A percentile compares a stretch with the other conserved stretches of the same genome.
Conservation (phyloP, 179 eudicot genomes). For the Drosera spatulata region DNA sequence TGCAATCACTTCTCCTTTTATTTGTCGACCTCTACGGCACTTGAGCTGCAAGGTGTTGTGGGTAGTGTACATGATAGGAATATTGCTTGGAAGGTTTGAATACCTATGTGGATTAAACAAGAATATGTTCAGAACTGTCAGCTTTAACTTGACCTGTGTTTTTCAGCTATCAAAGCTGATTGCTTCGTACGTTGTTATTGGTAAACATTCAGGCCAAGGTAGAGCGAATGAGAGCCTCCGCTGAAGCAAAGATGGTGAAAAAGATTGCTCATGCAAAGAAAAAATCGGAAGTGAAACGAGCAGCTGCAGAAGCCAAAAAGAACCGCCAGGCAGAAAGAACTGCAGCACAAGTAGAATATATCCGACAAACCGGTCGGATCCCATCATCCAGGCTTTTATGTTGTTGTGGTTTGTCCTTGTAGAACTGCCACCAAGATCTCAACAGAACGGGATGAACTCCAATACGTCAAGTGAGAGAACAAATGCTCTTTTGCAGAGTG, state of each 20-base stretch:
- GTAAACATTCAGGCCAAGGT: conserved; percentile 53
- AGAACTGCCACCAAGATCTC: not conserved
- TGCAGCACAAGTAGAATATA: conserved; percentile 62
- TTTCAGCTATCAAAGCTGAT: too few relatives aligned
- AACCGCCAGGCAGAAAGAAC: conserved; percentile 49
- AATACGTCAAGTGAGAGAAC: too few relatives aligned
- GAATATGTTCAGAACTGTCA: too few relatives aligned
- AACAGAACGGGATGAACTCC: too few relatives aligned
- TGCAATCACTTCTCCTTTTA: too few relatives aligned
- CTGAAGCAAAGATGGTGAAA: conserved; percentile 81
- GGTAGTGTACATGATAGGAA: too few relatives aligned
- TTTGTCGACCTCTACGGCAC: too few relatives aligned
- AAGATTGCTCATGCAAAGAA: conserved; percentile 61
- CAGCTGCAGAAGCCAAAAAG: conserved; percentile 64
- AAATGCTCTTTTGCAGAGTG: too few relatives aligned
- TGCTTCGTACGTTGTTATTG: not conserved
- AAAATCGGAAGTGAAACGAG: conserved; percentile 61
- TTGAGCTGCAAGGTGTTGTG: too few relatives aligned
- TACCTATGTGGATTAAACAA: too few relatives aligned
- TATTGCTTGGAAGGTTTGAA: too few relatives aligned
- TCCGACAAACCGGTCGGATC: conserved; percentile 71
- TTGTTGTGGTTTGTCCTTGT: conserved; percentile 52
- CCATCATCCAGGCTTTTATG: conserved; percentile 54
- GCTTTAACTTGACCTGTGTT: too few relatives aligned
- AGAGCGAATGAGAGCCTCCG: conserved; percentile 64